Conservation (phyloP, 176 grass and related monocot species). For the Neostapfia colusana region DNA sequence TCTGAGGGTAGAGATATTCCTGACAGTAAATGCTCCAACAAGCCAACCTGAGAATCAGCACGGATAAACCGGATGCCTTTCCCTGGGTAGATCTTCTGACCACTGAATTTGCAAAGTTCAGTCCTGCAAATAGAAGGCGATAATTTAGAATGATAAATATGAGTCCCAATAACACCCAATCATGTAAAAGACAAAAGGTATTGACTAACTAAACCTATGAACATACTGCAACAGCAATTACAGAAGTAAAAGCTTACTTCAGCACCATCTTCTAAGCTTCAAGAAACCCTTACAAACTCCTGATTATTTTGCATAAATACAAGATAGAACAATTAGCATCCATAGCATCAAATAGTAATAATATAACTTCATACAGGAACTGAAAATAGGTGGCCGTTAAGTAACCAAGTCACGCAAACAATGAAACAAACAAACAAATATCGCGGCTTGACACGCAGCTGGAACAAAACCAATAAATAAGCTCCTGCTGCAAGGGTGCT, state of each 20-base stretch:
- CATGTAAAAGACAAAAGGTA: background rate
- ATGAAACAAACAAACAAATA: background rate
- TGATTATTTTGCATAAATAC: background rate
- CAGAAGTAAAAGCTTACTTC: conserved; percentile 51
- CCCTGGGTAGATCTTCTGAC: conserved; percentile 79
- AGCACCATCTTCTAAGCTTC: conserved; percentile 67
- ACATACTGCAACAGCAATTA: background rate
- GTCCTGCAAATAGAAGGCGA: conserved; percentile 36
- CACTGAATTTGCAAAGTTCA: conserved; percentile 81
- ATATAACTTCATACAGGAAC: background rate
- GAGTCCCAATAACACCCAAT: background rate
- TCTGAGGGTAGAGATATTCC: background rate
- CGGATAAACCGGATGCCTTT: conserved; percentile 79
- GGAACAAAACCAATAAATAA: background rate
- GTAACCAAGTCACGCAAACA: background rate
- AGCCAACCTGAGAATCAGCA: conserved; percentile 65
- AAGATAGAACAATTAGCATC: background rate
- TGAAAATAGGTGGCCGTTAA: background rate
- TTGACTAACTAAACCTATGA: background rate
- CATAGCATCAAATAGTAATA: background rate
- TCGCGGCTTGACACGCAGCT: conserved; percentile 32
- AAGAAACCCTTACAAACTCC: conserved; percentile 34
- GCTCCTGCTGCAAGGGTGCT: conserved; percentile 26
- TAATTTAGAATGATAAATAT: background rate
- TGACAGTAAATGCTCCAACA: background rate